phyloP scores from a whole-genome alignment of 164 flowering plant genomes.

The Tetracentron sinense region DNA sequence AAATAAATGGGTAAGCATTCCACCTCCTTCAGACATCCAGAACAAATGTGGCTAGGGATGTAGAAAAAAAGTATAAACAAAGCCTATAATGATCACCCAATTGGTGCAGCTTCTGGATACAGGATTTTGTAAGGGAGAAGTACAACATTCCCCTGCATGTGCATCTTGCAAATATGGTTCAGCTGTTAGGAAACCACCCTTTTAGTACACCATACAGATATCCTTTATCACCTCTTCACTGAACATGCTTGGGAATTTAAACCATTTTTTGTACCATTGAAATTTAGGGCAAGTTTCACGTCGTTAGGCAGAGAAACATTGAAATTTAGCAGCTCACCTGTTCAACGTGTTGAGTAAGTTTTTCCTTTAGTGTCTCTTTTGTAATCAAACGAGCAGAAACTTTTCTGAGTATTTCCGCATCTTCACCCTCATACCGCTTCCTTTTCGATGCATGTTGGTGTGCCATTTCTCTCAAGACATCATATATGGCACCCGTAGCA shows the following conservation, averaged over 20 bases:
- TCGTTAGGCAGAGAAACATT: not conserved
- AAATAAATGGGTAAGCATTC: no score
- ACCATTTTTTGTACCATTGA: not conserved
- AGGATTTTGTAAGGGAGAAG: not conserved
- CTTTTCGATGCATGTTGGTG: slow-evolving; percentile 46
- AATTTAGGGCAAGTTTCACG: not conserved
- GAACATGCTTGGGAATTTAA: not conserved
- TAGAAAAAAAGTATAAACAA: no score
- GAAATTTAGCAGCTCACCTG: slow-evolving; percentile 42
- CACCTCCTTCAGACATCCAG: no score
- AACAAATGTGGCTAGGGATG: no score
- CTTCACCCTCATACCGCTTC: slow-evolving; percentile 50
- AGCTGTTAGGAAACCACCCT: not conserved
- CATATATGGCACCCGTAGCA: slow-evolving; percentile 65
- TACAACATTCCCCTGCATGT: no score
- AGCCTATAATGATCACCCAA: no score
- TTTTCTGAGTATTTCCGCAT: slow-evolving; percentile 56
- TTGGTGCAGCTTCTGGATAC: not conserved
- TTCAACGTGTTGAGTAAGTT: slow-evolving; percentile 82
- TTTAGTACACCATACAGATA: not conserved
- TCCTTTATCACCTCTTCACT: not conserved
- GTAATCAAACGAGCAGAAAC: slow-evolving; percentile 52
- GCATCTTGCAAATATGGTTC: not conserved
- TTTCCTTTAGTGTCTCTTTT: slow-evolving; percentile 55
- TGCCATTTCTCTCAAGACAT: slow-evolving; percentile 62